Evolutionary conservation across 1,139 yeast species (phyloP).

Genomic region (Kodamaea ohmeri): DNA sequence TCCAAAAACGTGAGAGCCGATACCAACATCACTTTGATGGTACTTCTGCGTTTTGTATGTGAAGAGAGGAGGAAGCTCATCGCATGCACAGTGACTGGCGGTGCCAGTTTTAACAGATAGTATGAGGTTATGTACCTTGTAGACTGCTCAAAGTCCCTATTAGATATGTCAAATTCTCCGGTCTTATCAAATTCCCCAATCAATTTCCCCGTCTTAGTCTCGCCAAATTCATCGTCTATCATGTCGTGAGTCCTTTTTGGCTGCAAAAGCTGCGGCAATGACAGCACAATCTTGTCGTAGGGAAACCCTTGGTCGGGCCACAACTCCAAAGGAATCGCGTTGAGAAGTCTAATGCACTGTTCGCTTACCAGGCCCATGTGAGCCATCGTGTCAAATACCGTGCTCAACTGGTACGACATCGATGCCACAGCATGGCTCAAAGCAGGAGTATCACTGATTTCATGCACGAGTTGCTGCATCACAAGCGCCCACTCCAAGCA

Average conservation of each 20-base stretch:
- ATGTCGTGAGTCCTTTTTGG: neutral
- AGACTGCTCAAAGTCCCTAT: too few species aligned
- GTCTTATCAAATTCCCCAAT: too few species aligned
- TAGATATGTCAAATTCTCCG: too few species aligned
- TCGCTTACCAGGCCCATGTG: constrained; percentile 3
- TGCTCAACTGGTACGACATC: constrained; percentile 13
- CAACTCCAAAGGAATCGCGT: constrained; percentile 4
- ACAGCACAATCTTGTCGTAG: constrained; percentile 8
- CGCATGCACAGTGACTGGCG: constrained; percentile 6
- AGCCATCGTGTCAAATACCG: constrained; percentile 10
- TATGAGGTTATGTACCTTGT: constrained; percentile 4
- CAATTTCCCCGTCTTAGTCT: too few species aligned
- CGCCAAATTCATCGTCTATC: constrained; percentile 10
- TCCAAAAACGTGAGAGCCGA: constrained; percentile 10
- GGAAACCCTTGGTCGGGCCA: constrained; percentile 6
- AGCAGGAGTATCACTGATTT: constrained; percentile 7
- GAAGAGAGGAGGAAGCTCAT: constrained; percentile 8
- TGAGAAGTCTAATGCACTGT: constrained; percentile 7
- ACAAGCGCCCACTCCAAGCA: constrained; percentile 16
- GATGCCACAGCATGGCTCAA: constrained; percentile 11
- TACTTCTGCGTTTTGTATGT: constrained; percentile 2
- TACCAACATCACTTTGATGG: constrained; percentile 7
- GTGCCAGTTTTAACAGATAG: constrained; percentile 7
- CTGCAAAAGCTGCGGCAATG: constrained; percentile 6
- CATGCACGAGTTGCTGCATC: constrained; percentile 8